These are phyloP conservation scores for Pseudovirgaria hyperparasitica DNA, from an alignment of 2,329 filamentous ascomycete species.

Conservation along the genomic window DNA sequence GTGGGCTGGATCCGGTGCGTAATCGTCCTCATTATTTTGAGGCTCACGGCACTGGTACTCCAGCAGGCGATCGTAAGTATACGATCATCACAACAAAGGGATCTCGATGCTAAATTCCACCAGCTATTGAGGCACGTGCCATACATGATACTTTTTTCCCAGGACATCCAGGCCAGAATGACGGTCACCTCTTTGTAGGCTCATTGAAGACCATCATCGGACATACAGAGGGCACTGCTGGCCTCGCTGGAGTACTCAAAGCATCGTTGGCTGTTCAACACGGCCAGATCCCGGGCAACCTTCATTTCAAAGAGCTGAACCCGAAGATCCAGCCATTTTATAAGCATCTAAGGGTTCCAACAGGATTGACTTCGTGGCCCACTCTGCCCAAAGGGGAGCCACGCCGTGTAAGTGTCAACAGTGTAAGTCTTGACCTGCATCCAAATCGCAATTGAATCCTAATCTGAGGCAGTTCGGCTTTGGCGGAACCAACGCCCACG, in stretches of 20 bases:
- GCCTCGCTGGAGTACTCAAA: conserved; percentile 25
- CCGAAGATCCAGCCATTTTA: conserved; percentile 13
- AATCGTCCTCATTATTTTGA: conserved; percentile 21
- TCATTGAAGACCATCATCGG: conserved; percentile 28
- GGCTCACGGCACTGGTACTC: conserved; percentile 11
- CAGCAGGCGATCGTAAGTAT: conserved; percentile 6
- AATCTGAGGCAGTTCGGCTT: conserved; percentile 7
- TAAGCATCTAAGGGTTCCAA: conserved; percentile 7
- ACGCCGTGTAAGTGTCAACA: conserved; percentile 11
- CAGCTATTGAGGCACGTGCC: conserved; percentile 7
- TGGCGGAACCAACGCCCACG: conserved; percentile 15
- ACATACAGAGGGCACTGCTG: conserved; percentile 28
- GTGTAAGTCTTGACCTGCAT: conserved; percentile 2
- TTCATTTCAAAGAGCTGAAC: conserved; percentile 21
- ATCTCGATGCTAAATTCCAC: too few species aligned
- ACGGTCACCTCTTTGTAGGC: conserved; percentile 9
- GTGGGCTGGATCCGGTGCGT: conserved; percentile 36
- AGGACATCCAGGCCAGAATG: background rate
- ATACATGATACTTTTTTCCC: conserved; percentile 1
- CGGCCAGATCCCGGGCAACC: conserved; percentile 19
- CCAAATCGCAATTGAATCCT: background rate
- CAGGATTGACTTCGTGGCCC: conserved; percentile 7
- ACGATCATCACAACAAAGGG: too few species aligned
- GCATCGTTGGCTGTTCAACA: conserved; percentile 25
- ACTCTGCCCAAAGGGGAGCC: conserved; percentile 1